Evolutionary conservation across 176 grass and related monocot species (phyloP).

Genomic region (Carex littledalei): DNA sequence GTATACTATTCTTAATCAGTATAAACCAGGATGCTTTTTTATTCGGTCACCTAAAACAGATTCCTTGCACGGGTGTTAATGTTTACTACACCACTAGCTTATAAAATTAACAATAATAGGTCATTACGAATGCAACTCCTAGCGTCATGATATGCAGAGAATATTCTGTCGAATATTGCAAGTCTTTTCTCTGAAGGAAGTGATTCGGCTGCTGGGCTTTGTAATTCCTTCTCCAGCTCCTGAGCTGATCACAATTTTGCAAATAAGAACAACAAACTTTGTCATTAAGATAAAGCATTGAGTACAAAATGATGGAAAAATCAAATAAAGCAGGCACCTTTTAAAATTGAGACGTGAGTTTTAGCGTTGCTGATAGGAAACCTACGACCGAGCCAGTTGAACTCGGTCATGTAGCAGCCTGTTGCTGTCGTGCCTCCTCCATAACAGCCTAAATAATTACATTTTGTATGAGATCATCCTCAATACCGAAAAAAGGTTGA

Average conservation of each 20-base stretch:
- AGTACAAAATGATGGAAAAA: neutral
- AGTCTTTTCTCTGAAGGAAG: slow-evolving; percentile 87
- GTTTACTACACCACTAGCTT: neutral
- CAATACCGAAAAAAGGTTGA: neutral
- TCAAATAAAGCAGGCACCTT: slow-evolving; percentile 51
- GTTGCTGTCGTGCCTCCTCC: slow-evolving; percentile 86
- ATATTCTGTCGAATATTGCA: slow-evolving; percentile 89
- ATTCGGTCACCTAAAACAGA: neutral
- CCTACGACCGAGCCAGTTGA: slow-evolving; percentile 78
- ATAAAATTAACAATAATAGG: slow-evolving; percentile 42
- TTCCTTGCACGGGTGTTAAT: neutral
- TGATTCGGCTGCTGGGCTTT: slow-evolving; percentile 46
- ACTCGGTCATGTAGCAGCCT: slow-evolving; percentile 97
- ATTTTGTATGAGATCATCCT: neutral
- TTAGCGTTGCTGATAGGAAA: slow-evolving; percentile 92
- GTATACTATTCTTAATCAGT: neutral
- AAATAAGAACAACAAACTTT: slow-evolving; percentile 36
- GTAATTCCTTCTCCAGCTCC: slow-evolving; percentile 91
- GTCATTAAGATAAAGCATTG: neutral
- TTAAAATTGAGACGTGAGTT: slow-evolving; percentile 92
- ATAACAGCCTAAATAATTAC: slow-evolving; percentile 59
- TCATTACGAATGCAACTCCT: slow-evolving; percentile 89
- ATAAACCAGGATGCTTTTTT: neutral
- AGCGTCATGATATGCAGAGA: slow-evolving; percentile 98
- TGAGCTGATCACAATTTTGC: slow-evolving; percentile 77